Percentiles rank a stretch among this genome's conserved stretches.
Evolutionary conservation across 352 stramenopile species (phyloP).

Genomic region (Peronospora tabacina): DNA sequence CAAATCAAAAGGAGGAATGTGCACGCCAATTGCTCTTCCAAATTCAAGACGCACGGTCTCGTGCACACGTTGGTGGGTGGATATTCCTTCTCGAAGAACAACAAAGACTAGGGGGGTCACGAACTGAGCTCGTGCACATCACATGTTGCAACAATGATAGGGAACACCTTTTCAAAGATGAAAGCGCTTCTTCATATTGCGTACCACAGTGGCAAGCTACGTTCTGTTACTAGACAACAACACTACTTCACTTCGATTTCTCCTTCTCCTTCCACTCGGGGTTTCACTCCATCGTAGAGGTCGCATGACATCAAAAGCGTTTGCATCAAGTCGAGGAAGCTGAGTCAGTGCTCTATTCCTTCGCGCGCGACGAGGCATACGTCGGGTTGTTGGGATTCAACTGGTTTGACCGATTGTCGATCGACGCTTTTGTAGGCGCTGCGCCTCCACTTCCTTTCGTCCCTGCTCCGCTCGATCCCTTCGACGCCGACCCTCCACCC

Average conservation of each 20-base stretch:
- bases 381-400: constrained; percentile 36
- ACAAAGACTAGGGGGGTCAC: not conserved
- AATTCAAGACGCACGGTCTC: not conserved
- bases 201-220: not conserved
- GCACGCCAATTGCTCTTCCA: not conserved
- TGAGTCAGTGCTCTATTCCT: constrained; percentile 8
- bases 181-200: not conserved
- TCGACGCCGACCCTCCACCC: constrained; percentile 4
- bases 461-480: constrained; percentile 3
- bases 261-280: not conserved
- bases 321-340: not conserved
- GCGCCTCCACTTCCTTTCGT: constrained; percentile 3
- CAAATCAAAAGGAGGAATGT: constrained; percentile 16
- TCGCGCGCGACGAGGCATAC: constrained; percentile 25
- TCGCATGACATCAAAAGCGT: not conserved
- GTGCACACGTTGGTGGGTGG: not conserved
- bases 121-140: not conserved
- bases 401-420: constrained; percentile 33
- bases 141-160: not conserved
- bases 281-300: not conserved
- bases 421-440: constrained; percentile 17
- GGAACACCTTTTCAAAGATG: not conserved
- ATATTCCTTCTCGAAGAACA: not conserved
- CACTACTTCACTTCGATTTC: not conserved
- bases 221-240: not conserved